Percentiles rank a stretch among this genome's conserved stretches.
Evolutionary conservation across 345 rosid genomes (phyloP).

Genomic region (Lenwebbia sp.): DNA sequence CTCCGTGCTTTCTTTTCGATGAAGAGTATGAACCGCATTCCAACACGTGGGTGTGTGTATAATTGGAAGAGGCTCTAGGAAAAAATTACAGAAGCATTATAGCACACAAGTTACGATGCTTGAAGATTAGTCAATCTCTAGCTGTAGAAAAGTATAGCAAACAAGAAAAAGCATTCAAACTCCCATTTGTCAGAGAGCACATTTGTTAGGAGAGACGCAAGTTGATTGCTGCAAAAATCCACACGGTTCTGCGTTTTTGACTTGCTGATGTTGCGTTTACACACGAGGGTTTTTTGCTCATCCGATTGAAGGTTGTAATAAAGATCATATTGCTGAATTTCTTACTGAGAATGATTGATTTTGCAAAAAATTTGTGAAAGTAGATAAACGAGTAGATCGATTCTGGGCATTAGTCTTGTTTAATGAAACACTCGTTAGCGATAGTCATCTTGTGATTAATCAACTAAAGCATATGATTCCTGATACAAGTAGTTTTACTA

Average conservation of each 20-base stretch:
- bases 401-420: neutral
- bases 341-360: neutral
- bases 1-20: no score
- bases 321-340: no score
- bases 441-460: neutral
- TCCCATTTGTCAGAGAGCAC: neutral
- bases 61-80: no score
- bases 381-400: neutral
- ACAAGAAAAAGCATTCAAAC: neutral
- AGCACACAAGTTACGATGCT: neutral
- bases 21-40: no score
- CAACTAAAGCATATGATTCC: neutral
- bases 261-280: neutral
- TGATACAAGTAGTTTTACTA: neutral
- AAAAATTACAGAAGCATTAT: neutral
- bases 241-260: neutral
- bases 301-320: neutral
- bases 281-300: neutral
- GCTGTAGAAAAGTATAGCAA: neutral
- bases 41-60: no score
- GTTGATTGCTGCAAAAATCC: neutral
- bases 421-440: neutral
- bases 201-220: neutral
- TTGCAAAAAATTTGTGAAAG: neutral
- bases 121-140: neutral